Base-by-base conservation (phyloP, 148 eudicot species). In the Silene uniflora region DNA sequence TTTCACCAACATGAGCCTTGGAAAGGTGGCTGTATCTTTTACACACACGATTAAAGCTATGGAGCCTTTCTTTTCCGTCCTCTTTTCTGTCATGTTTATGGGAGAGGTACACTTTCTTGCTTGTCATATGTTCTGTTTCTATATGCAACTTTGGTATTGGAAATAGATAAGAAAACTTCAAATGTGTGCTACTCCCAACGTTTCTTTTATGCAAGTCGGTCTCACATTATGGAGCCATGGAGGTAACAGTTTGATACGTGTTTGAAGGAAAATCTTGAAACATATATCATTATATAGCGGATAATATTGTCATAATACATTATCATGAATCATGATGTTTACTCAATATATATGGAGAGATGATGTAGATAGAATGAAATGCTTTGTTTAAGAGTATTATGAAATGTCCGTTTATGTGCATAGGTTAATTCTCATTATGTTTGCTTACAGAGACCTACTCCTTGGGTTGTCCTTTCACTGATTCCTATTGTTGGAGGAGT, bases 401-500 rank as follows among this genome's bases (percentile, higher is more conserved):
- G 49, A 60, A 32, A 74, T 79, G 13, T 21, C 47, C 5, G 47
- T 75, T 62, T 52, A 19, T 75, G 24, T 32, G 4, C 35, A 5
- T 46, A 29, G 55, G 39, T 72, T 60, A 23, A 77, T 73, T 76
- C 19, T 67, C 19, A 0, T 42, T 52, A 21, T 65, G 10, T 19
- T 65, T 78, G 13, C 11, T 55, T 70, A 74, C 78, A 95, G 99
- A 73, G 35, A 42, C 99, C 99, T 27, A 89, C 91, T 69, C 80
- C 84, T 23, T 95, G 97, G 99, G 98, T 92, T 56, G 87, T 91
- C 80, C 79, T 81, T 44, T 88, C 99, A 25, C 88, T 95, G 69
- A 3, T 95, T 78, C 99, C 99, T 65, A 89, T 95, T 71, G 96
- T 88, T 76, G 99, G 98, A 77, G 99, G 99, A 78, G 99, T 95